phyloP scores from a whole-genome alignment of 163 green algal species.

The Volvox carteri region DNA sequence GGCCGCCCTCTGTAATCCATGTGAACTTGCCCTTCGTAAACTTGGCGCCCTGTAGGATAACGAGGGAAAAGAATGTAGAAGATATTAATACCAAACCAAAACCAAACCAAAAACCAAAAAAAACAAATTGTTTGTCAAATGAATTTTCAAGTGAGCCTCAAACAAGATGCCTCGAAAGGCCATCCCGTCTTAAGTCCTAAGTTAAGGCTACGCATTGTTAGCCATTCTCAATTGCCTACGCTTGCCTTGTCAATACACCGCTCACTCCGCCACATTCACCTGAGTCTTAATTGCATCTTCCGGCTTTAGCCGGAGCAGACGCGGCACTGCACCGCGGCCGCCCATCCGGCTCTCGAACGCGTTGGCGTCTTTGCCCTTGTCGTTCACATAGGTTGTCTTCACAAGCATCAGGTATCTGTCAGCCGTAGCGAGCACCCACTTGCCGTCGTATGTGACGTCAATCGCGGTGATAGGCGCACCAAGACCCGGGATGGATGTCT shows the following conservation, averaged over 20 bases:
- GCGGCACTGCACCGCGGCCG: slow-evolving; percentile 79
- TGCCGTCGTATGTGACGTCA: slow-evolving; percentile 95
- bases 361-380: slow-evolving; percentile 76
- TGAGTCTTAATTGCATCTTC: slow-evolving; percentile 76
- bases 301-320: slow-evolving; percentile 90
- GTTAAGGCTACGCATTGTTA: no score
- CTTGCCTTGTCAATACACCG: no score
- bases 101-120: no score
- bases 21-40: slow-evolving; percentile 82
- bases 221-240: no score
- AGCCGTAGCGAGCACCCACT: slow-evolving; percentile 95
- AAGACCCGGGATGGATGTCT: slow-evolving; percentile 91
- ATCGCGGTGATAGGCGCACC: slow-evolving; percentile 90
- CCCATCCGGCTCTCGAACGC: slow-evolving; percentile 90
- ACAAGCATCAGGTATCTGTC: slow-evolving; percentile 95
- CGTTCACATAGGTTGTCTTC: slow-evolving; percentile 75
- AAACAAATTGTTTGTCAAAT: no score
- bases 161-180: no score
- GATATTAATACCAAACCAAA: no score
- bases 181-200: no score
- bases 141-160: no score
- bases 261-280: not conserved
- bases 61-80: not conserved
- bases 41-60: slow-evolving; percentile 48
- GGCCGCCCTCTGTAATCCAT: slow-evolving; percentile 90